These are phyloP conservation scores for Trametes sanguinea DNA, from an alignment of 768 basidiomycete genomes.

Conservation along the genomic window DNA sequence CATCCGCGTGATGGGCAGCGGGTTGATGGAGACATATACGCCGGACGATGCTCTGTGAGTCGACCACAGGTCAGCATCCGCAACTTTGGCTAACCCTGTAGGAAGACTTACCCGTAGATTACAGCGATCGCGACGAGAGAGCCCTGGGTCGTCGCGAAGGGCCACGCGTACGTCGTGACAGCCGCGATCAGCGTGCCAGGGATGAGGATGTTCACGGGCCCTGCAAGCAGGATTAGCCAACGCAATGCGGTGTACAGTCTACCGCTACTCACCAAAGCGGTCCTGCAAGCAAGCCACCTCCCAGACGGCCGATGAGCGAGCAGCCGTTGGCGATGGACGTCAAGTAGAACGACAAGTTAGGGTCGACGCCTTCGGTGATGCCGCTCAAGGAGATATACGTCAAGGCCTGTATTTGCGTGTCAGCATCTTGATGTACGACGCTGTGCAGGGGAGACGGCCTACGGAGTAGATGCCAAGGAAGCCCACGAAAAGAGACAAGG, in stretches of 20 bases:
- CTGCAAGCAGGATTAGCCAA: conserved; percentile 36
- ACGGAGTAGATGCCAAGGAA: conserved; percentile 72
- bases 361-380: conserved; percentile 45
- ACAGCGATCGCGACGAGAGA: conserved; percentile 55
- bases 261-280: conserved; percentile 42
- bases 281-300: conserved; percentile 57
- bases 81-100: background rate
- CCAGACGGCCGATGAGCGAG: conserved; percentile 61
- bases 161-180: conserved; percentile 69
- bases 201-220: conserved; percentile 66
- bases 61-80: background rate
- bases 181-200: conserved; percentile 59
- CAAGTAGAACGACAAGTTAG: conserved; percentile 59
- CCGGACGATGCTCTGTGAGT: conserved; percentile 56
- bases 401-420: conserved; percentile 43
- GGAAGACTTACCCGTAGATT: conserved; percentile 57
- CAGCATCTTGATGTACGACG: background rate
- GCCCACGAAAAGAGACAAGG: conserved; percentile 50
- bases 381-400: conserved; percentile 68
- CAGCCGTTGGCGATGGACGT: conserved; percentile 67
- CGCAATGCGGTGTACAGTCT: background rate
- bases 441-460: conserved; percentile 22
- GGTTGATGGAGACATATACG: conserved; percentile 56
- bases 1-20: conserved; percentile 59
- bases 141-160: conserved; percentile 49